Evolutionary conservation across 768 basidiomycete species (phyloP), one percentile per base, ranked within the genome.

Genomic region (Lentinus brumalis): DNA sequence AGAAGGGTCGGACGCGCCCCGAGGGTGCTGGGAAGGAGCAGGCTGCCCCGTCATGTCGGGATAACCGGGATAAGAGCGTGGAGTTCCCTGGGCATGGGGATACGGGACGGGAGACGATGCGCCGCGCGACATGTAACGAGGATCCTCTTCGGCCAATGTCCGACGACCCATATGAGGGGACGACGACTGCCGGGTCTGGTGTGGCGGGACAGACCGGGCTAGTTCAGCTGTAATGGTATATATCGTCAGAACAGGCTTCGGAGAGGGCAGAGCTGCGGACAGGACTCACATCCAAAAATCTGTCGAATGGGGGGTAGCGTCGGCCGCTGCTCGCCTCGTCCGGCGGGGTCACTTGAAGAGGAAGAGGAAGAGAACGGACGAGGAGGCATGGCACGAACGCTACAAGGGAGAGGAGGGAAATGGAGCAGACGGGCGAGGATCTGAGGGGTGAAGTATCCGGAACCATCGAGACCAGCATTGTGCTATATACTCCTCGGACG

Each of bases 281-380:
- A 71, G 54, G 59, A 62, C 69, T 66, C 59, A 86, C 89, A 83
- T 78, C 81, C 76, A 69, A 90, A 86, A 60, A 90, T 74, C 72
- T 87, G 86, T 52, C 86, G 85, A 57, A 91, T 89, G 50, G 87
- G 81, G 42, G 89, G 89, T 60, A 91, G 84, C 15, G 83, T 87
- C 56, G 86, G 86, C 46, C 87, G 82, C 61, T 76, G 73, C 57
- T 68, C 66, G 40, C 59, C 66, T 54, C 61, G 67, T 44, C 66
- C 57, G 4, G 65, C 57, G 41, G 64, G 50, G 57, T 69, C 66
- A 44, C 49, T 47, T 39, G 64, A 62, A 32, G 61, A 65, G 11
- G 64, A 57, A 15, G 61, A 60, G 39, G 61, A 65, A 18, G 63
- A 56, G 29, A 59, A 59, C 52, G 68, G 67, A 44, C 67, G 63